Evolutionary conservation across 768 basidiomycete genomes (phyloP), one percentile per base, ranked within the genome.

Genomic region (Pisolithus tinctorius): DNA sequence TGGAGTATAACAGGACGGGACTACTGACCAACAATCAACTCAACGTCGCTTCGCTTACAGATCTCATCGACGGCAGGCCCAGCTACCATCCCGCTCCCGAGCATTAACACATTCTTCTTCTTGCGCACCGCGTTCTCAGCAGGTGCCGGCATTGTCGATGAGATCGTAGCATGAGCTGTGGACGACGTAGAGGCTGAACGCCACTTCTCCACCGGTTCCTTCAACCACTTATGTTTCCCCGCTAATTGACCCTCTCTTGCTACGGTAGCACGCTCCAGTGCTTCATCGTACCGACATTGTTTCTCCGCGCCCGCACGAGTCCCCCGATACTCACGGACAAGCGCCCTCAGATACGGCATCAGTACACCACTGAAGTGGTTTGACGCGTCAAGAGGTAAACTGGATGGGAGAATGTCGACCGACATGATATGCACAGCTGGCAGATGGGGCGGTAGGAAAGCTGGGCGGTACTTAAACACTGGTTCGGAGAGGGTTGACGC

Each of bases 31-130:
- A 96, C 81, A 5, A 88, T 66, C 27, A 96, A 67, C 49, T 84
- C 75, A 0, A 93, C 69, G 56, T 90, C 86, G 0, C 62, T 57
- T 50, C 82, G 71, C 55, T 74, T 73, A 40, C 80, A 78, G 45
- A 96, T 75, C 60, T 86, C 79, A 47, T 87, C 80, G 3, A 92
- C 83, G 0, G 89, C 88, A 14, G 94, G 94, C 2, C 85, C 86
- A 4, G 93, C 91, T 17, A 97, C 94, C 83, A 96, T 92, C n/a
- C 94, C 94, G 49, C 88, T 92, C 7, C 94, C 94, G 2, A 97
- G 76, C 60, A 96, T 72, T 31, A 97, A 66, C 0, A 93, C 77
- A 59, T 76, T 80, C 71, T 84, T 85, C 68, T 79, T 82, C 58
- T 52, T 69, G 48, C 45, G 27, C 2, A 47, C 45, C 48, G 53